These are phyloP conservation scores for Beta vulgaris DNA, from an alignment of 148 eudicot genomes.

Conservation along the genomic window DNA sequence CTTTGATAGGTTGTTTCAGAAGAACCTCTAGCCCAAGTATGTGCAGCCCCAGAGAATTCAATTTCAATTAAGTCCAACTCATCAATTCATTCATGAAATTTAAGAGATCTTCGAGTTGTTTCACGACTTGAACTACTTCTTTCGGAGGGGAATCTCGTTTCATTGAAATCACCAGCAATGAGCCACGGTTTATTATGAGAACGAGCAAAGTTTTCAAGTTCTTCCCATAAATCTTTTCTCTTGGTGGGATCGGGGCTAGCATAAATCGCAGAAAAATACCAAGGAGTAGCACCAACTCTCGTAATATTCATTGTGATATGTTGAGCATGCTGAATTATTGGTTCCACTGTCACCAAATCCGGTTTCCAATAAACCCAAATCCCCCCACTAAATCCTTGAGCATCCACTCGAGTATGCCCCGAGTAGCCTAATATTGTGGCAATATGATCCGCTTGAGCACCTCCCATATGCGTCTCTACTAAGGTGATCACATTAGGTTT, in stretches of 20 bases:
- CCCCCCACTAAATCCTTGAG: too few relatives aligned
- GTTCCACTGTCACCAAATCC: background rate
- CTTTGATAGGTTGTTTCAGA: background rate
- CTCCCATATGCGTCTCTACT: too few relatives aligned
- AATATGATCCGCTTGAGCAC: too few relatives aligned
- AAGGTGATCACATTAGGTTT: too few relatives aligned
- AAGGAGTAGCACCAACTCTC: background rate
- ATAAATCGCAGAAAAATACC: background rate
- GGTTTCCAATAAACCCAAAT: too few relatives aligned
- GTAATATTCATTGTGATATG: background rate
- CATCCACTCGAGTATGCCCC: too few relatives aligned
- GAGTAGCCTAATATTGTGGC: too few relatives aligned
- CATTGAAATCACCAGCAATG: background rate
- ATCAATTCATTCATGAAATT: background rate
- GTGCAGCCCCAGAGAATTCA: background rate
- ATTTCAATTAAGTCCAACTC: background rate
- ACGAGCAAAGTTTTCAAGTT: background rate
- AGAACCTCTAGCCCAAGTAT: background rate
- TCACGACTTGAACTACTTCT: background rate
- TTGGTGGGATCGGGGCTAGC: background rate
- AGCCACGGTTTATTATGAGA: background rate
- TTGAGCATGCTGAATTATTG: background rate
- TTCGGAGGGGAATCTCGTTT: background rate
- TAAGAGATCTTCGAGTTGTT: background rate
- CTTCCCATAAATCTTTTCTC: background rate